phyloP scores from a whole-genome alignment of 805 yeast genomes.

The Myxozyma vanderwaltii region DNA sequence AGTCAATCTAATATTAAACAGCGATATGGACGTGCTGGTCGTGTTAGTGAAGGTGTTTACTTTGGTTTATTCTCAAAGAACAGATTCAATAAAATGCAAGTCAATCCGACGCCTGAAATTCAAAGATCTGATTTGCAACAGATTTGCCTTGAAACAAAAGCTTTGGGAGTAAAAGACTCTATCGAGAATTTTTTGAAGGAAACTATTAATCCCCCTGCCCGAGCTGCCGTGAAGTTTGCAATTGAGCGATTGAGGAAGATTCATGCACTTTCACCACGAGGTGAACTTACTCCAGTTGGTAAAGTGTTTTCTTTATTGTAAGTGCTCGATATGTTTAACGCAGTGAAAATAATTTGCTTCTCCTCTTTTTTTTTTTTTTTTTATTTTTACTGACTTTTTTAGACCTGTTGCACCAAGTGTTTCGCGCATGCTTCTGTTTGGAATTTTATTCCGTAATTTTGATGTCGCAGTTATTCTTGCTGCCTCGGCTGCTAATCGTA shows the following conservation, averaged over 20 bases:
- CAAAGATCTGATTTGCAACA: constrained; percentile 32
- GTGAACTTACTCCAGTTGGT: constrained; percentile 29
- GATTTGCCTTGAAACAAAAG: constrained; percentile 27
- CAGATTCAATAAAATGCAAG: not conserved
- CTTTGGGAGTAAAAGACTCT: constrained; percentile 21
- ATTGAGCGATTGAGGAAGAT: constrained; percentile 19
- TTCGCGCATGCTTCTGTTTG: constrained; percentile 30
- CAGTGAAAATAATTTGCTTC: not conserved
- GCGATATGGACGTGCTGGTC: constrained; percentile 81
- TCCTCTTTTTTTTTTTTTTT: no score
- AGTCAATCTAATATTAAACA: constrained; percentile 81
- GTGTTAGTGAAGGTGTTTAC: constrained; percentile 74
- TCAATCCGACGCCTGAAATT: constrained; percentile 29
- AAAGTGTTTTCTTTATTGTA: constrained; percentile 22
- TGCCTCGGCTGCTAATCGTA: constrained; percentile 12
- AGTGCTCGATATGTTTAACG: not conserved
- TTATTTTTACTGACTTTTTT: not conserved
- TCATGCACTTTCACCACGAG: constrained; percentile 30
- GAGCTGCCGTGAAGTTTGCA: constrained; percentile 19
- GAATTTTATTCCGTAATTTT: constrained; percentile 28
- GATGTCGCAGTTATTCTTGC: constrained; percentile 31
- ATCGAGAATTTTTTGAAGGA: constrained; percentile 18
- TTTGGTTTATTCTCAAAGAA: constrained; percentile 60
- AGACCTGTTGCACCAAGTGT: constrained; percentile 26
- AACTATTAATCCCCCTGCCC: constrained; percentile 32